Base-by-base conservation (phyloP, 345 rosid genomes). In the Eutrema yunnanense region DNA sequence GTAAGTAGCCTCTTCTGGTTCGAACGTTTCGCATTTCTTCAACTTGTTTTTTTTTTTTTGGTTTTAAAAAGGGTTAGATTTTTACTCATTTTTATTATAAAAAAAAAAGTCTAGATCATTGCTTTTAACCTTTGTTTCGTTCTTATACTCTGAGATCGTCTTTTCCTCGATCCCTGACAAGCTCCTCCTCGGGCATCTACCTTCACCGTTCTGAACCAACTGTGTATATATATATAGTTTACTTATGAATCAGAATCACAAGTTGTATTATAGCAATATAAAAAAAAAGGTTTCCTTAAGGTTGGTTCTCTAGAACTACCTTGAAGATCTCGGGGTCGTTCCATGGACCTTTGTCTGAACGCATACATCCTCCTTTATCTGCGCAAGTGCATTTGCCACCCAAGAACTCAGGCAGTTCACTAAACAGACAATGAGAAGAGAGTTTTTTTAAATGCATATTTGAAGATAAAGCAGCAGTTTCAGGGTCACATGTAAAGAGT, bases 271-370 rank as follows among this genome's bases (percentile, higher is more conserved):
- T 26, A 34, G 57, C 26, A 3, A 4, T 36, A 27, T 41, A 9
- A 38, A 16, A 16, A 3, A 10, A 36, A 42, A 12, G 46, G 6
- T 12, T 42, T 9, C 12, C 12, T 40, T 5, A 38, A 50, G 27
- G 49, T 37, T 41, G 29, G 34, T 60, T 71, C 38, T 49, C 7
- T 60, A 12, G 5, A 62, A 54, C 22, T 57, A 89, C 98, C 87
- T 83, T 88, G 16, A 88, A 48, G 71, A 89, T 82, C 2, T 86
- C 89, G 3, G 85, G 81, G 73, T 88, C 87, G 58, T 91, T 91
- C 97, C 98, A 94, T 37, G 98, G 98, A 32, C 98, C 98, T 83
- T 91, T 94, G 54, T 94, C 98, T 19, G 97, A 89, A 30, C 87
- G 86, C 96, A 94, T 84, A 36, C 98, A 91, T 11, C 98, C 96